Base-by-base conservation (phyloP, 83 land plant species). In the Thuja plicata region DNA sequence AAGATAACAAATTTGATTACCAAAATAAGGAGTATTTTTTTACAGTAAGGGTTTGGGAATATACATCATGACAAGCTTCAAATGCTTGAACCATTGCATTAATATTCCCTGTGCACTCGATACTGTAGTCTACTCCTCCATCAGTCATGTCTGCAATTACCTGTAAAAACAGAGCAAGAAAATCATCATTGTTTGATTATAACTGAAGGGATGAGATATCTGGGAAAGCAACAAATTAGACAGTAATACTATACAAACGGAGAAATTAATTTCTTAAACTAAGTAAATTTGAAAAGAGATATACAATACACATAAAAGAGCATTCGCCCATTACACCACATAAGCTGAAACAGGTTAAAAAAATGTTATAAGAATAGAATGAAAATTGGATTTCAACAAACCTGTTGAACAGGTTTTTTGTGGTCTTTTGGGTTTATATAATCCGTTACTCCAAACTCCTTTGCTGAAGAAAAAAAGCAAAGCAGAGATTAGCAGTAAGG, bases 41-140 rank as follows among this genome's bases (percentile, higher is more conserved):
- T 74, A 74, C 34, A n/a, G 30, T 12, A 74, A n/a, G 15, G 12
- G 11, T n/a, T 6, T 16, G 38, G 48, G 32, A 3, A 57, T 89
- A 74, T 88, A 92, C 94, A 82, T 91, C 93, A 62, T 90, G 93
- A 41, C 88, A 87, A 50, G 89, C 84, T 54, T 91, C 91, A 37
- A 93, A 88, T 9, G 94, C 94, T 38, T 91, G 50, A 71, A 60
- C 57, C 89, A 91, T 91, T 2, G 92, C 89, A n/a, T 88, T 86
- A 9, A 86, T 78, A 66, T 88, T 92, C 74, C 95, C 94, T 8
- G 89, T 90, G 81, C 95, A 94, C 84, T 94, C 94, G 60, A 94
- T 86, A 54, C 91, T 90, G 43, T 85, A 86, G 55, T 94, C 95
- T 27, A 94, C 95, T 11, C 95, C 95, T 40, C 95, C 95, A 78